These are phyloP conservation scores for Phytophthora rubi DNA, from an alignment of 352 stramenopile genomes.

Conservation along the genomic window DNA sequence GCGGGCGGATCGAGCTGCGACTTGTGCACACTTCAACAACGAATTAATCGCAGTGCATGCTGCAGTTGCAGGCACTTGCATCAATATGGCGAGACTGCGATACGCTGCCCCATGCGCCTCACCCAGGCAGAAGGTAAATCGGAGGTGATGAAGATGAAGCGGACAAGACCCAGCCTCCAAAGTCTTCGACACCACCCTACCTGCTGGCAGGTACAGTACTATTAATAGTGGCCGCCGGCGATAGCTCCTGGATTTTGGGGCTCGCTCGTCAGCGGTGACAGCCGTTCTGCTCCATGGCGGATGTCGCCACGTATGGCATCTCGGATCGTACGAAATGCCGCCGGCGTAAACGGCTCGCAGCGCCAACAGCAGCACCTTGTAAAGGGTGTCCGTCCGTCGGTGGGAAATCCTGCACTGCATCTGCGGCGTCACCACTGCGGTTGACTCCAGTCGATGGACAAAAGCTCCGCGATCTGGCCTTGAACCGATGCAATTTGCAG, in stretches of 20 bases:
- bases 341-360: constrained; percentile 16
- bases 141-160: constrained; percentile 1
- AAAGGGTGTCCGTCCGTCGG: background rate
- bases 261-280: constrained; percentile 4
- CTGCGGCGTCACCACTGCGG: background rate
- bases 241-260: constrained; percentile 16
- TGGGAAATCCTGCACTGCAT: background rate
- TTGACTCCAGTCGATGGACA: constrained; percentile 18
- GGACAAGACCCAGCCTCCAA: background rate
- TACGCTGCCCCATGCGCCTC: background rate
- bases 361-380: no score
- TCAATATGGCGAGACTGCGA: background rate
- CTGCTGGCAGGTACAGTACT: background rate
- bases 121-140: background rate
- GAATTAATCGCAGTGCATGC: background rate
- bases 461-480: background rate
- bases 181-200: background rate
- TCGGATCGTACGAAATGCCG: constrained; percentile 13
- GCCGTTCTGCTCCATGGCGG: constrained; percentile 14
- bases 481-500: no score
- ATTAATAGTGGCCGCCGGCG: background rate
- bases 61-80: no score
- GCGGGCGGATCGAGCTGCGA: background rate
- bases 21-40: background rate
- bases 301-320: constrained; percentile 8